Evolutionary conservation across 805 yeast species (phyloP), one percentile per base, ranked within the genome.

Genomic region (Metschnikowia reukaufii): DNA sequence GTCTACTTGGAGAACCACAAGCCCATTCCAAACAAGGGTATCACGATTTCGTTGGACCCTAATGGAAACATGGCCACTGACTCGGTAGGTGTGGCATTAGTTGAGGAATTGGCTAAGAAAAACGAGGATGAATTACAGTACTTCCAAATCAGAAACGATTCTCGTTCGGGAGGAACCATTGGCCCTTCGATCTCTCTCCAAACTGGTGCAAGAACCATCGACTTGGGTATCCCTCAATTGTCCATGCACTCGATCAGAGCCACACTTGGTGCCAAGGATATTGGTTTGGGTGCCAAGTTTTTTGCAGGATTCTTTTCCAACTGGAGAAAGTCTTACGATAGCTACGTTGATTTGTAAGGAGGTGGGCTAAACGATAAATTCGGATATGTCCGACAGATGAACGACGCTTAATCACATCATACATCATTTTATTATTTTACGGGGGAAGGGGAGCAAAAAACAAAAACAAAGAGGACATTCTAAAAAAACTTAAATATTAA

Each of bases 221-320:
- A 88, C 58, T 65, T 87, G 48, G 96, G 96, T 46, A 84, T 88
- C 56, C 82, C 95, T 2, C 95, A 88, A 67, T 73, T 86, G 57
- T 79, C 92, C 2, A 88, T 88, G 96, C 96, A 88, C 67, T 83
- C 89, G 35, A 84, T 88, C 56, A 77, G 96, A 58, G 95, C 94
- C 21, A 77, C 90, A 12, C 77, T 84, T 25, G 96, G 96, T 35
- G 75, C 87, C 17, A 78, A 82, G 61, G 96, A 88, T 61, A 76
- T 86, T 49, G 89, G 88, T 39, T 72, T 86, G 44, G 95, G 86
- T 36, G 77, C 81, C 42, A 80, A 83, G 61, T 85, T 83, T 66
- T 87, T 86, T 72, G 73, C 71, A 48, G 86, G 86, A 0, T 88
- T 86, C 67, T 85, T 78, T 65, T 63, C 76, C 39, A 70, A 78